Base-by-base conservation (phyloP, 2,329 filamentous ascomycete species). In the Trichoderma cornu-damae region DNA sequence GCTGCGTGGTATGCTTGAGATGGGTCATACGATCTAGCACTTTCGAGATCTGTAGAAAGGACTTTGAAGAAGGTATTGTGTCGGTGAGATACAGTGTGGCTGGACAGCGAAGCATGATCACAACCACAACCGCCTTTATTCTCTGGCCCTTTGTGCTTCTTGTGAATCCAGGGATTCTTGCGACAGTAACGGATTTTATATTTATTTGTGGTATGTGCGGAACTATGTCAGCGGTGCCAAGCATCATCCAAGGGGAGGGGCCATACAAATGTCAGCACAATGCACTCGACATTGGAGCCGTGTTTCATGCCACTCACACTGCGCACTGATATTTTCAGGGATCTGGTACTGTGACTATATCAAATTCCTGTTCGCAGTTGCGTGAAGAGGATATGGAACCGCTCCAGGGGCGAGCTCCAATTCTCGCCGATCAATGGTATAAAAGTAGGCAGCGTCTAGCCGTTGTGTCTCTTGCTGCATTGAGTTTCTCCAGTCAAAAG, bases 181-280 rank as follows among this genome's bases (percentile, higher is more conserved):
- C 28, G 22, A 11, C 18, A n/a, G 12, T n/a, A 49, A 35, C 20
- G 47, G 28, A 37, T 9, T 11, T 14, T 5, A 48, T 48, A 18
- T 34, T 49, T 32, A 22, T 49, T n/a, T 49, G 8, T 37, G 32
- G 47, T 28, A 37, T 26, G 20, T 49, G 34, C 47, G 30, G 47
- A 37, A 49, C 47, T 49, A 49, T 20, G 34, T 37, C 47, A 32
- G 47, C 32, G 32, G 6, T 37, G 47, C 47, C 47, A 48, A 48
- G 44, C 30, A 43, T 26, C 12, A 6, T n/a, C n/a, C n/a, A n/a
- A n/a, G n/a, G n/a, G n/a, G 4, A 24, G 22, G 26, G 40, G 18
- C 5, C 12, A 22, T 14, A n/a, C 32, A 20, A 35, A 48, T 2
- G 44, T 48, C 44, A 24, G 44, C 44, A 48, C 16, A 35, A 35